Conservation (phyloP, 202 grass and related monocot genomes). For the Zizania palustris region DNA sequence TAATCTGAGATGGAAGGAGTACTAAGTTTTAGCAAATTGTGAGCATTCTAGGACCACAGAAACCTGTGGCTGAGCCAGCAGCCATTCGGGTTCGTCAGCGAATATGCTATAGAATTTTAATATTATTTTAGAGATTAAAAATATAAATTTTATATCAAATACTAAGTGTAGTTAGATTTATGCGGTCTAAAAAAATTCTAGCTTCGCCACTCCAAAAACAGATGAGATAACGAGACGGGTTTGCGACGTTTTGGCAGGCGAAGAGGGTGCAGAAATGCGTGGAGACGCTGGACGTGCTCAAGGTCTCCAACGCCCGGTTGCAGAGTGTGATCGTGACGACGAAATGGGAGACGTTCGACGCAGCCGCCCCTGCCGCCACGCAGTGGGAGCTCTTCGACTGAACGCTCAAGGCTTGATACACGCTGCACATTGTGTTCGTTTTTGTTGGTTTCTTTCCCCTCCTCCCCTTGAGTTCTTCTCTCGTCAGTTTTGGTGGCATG, state of each 20-base stretch:
- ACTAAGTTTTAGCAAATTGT: not conserved
- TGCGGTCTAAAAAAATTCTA: too few relatives aligned
- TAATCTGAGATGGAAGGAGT: not conserved
- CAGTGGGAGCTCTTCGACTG: slow-evolving; percentile 93
- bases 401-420: slow-evolving; percentile 20
- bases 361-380: slow-evolving; percentile 49
- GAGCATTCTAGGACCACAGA: too few relatives aligned
- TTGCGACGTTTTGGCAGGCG: slow-evolving; percentile 40
- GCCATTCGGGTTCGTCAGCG: too few relatives aligned
- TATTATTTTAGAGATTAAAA: too few relatives aligned
- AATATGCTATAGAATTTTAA: too few relatives aligned
- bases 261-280: slow-evolving; percentile 98
- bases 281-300: slow-evolving; percentile 85
- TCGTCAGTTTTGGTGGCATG: slow-evolving; percentile 45
- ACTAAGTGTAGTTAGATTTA: too few relatives aligned
- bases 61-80: too few relatives aligned
- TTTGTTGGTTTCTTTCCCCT: not conserved
- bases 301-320: slow-evolving; percentile 69
- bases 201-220: too few relatives aligned
- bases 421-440: not conserved
- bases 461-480: not conserved
- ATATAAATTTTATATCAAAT: too few relatives aligned
- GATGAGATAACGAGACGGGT: not conserved
- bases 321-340: slow-evolving; percentile 69
- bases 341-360: slow-evolving; percentile 90